Conservation (phyloP, 73 alveolate genomes). For the Breviolum minutum region DNA sequence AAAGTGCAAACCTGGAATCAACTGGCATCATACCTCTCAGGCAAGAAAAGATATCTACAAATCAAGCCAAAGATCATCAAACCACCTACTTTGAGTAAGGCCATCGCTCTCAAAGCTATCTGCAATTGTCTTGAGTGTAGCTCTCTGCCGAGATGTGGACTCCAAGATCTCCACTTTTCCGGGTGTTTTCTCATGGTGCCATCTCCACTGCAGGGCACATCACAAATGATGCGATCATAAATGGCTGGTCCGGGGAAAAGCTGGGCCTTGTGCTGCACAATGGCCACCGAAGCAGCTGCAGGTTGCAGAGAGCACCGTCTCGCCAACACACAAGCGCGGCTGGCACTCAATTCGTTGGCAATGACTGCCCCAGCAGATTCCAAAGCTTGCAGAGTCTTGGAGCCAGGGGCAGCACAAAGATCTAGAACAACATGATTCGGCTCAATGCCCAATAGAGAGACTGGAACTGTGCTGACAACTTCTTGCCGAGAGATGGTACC, state of each 20-base stretch:
- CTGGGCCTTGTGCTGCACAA: constrained; percentile 91
- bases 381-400: constrained; percentile 89
- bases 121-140: constrained; percentile 81
- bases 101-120: constrained; percentile 73
- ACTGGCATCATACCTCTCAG: neutral
- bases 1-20: no score
- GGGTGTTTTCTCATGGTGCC: constrained; percentile 99
- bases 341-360: constrained; percentile 77
- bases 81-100: constrained; percentile 25
- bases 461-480: constrained; percentile 62
- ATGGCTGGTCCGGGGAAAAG: constrained; percentile 35
- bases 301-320: constrained; percentile 26
- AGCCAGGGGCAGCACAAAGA: constrained; percentile 95
- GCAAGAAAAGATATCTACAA: neutral
- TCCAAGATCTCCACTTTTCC: constrained; percentile 89
- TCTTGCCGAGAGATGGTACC: constrained; percentile 74
- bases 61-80: neutral
- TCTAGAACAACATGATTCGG: constrained; percentile 49
- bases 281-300: constrained; percentile 38
- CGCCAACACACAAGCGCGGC: constrained; percentile 77
- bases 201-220: constrained; percentile 99
- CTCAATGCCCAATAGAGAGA: neutral
- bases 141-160: constrained; percentile 86
- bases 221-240: constrained; percentile 99
- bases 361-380: constrained; percentile 31